Base-by-base conservation (phyloP, 2,329 filamentous ascomycete genomes). In the Neocucurbitaria cava region DNA sequence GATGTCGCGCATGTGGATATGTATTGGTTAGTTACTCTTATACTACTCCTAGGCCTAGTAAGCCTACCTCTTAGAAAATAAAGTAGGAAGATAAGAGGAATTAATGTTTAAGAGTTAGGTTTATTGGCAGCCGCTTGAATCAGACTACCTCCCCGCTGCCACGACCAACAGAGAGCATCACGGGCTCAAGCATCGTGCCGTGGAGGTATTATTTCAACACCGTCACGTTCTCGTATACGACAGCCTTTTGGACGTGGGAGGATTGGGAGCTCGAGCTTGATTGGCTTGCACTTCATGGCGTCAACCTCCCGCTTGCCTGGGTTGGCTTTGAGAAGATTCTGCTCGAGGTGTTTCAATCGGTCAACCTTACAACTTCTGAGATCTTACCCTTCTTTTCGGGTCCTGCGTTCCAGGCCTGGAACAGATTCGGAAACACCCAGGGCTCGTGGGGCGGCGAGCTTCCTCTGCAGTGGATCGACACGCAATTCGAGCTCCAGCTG, bases 361-460 rank as follows among this genome's bases (percentile, higher is more conserved):
- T 80, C 17, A 78, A 79, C 7, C 72, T 84, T 33, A 76, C 72
- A 0, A 69, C 80, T 33, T 61, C 68, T 4, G 79, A 83, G 23
- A 81, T 83, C 42, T 46, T 71, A 1, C 66, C 74, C 1, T 84
- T 81, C 64, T 71, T 84, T 47, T 81, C 77, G 44, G 81, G 81
- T 0, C 81, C 82, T 1, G 80, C 81, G 0, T 83, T 83, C 51
- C 79, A 81, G 52, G 72, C 81, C 10, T 84, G 81, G 81, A 83
- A 83, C 57, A 77, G 80, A n/a, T 80, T 84, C 50, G 82, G 81
- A 9, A 84, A 84, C 58, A 82, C 82, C 17, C 80, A 82, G 58
- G 77, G 79, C 7, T 81, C 79, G 1, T 83, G 81, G 82, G 76
- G 75, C 30, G 78, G 76, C 5, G 66, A 76, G 2, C 59, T 83